These are phyloP conservation scores for Pseudocohnilembus persalinus DNA, from an alignment of 169 alveolate genomes.

Conservation along the genomic window DNA sequence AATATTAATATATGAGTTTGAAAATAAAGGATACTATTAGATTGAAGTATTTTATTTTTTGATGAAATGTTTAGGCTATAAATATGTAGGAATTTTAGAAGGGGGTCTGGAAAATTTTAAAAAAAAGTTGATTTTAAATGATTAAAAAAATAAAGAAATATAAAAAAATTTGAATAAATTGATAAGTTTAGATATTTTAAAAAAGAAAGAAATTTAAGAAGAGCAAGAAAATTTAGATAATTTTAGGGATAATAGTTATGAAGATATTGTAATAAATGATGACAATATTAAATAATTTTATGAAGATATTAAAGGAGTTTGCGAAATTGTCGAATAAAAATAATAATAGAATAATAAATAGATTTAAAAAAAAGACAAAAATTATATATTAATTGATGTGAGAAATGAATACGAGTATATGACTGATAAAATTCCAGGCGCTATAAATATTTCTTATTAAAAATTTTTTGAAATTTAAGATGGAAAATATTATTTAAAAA, in stretches of 20 bases:
- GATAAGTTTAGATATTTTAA: not conserved
- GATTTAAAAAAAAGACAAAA: too few relatives aligned
- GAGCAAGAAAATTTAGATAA: not conserved
- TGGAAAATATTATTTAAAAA: too few relatives aligned
- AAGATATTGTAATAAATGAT: too few relatives aligned
- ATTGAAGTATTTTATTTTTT: too few relatives aligned
- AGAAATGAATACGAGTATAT: not conserved
- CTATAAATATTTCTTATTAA: not conserved
- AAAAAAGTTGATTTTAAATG: too few relatives aligned
- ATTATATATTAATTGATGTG: not conserved
- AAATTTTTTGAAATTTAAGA: not conserved
- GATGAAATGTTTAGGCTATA: not conserved
- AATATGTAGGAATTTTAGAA: not conserved
- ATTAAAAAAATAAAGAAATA: too few relatives aligned
- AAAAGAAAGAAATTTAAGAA: too few relatives aligned
- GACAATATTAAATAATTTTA: not conserved
- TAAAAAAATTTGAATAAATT: too few relatives aligned
- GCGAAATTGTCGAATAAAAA: not conserved
- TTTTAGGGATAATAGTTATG: not conserved
- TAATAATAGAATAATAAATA: too few relatives aligned
- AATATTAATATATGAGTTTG: not conserved
- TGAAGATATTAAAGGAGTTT: not conserved
- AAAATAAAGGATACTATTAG: not conserved
- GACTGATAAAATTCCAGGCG: not conserved
- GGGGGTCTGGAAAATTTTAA: too few relatives aligned